Percentiles rank a stretch among this genome's conserved stretches.
These are phyloP conservation scores for Limonomyces culmigenus DNA, from an alignment of 1,284 basidiomycete species.

Conservation along the genomic window DNA sequence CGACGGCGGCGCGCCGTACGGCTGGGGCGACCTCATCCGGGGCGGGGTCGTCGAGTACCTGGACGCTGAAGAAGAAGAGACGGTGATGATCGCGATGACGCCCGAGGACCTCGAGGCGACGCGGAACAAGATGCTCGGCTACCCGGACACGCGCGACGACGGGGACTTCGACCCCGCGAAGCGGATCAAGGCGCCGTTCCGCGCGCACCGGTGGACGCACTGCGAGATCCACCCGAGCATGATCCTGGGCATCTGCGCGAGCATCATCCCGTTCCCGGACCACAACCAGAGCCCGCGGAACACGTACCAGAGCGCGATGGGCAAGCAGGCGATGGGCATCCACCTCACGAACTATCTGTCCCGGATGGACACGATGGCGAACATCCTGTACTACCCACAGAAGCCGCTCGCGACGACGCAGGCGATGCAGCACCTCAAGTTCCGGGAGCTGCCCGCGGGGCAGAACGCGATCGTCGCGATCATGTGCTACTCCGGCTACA, in stretches of 20 bases:
- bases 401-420: conserved; percentile 96
- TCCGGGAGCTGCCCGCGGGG: conserved; percentile 93
- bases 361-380: conserved; percentile 98
- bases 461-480: conserved; percentile 99
- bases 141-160: conserved; percentile 43
- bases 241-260: conserved; percentile 97
- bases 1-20: conserved; percentile 46
- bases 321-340: conserved; percentile 99
- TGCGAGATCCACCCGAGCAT: conserved; percentile 99
- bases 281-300: conserved; percentile 99
- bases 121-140: conserved; percentile 44
- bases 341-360: conserved; percentile 95
- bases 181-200: conserved; percentile 68
- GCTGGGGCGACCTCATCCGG: conserved; percentile 79
- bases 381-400: conserved; percentile 96
- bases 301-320: conserved; percentile 99
- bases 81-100: conserved; percentile 98
- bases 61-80: conserved; percentile 98
- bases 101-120: conserved; percentile 88
- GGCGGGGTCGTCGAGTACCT: conserved; percentile 87
- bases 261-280: conserved; percentile 98
- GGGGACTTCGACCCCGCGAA: conserved; percentile 75
- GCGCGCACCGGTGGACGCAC: conserved; percentile 90
- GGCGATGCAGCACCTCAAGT: conserved; percentile 97
- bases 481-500: conserved; percentile 97